A percentile compares a stretch with the other conserved stretches of the same genome.
phyloP scores from a whole-genome alignment of 306 rosid genomes.

The Dalbergia cultrata region DNA sequence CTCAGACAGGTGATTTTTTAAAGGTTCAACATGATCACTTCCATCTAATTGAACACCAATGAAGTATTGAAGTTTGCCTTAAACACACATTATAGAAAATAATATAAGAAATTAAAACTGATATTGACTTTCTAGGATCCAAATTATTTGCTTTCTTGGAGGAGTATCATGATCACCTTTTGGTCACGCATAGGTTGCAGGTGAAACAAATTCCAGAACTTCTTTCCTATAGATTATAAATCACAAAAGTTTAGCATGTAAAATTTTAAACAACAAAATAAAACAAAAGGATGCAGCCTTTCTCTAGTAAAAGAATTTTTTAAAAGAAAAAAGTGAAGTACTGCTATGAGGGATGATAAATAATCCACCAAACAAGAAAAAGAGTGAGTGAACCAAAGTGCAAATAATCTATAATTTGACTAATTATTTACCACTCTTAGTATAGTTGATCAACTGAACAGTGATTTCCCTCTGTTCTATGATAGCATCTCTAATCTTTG shows the following conservation, averaged over 20 bases:
- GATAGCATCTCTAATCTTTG: constrained; percentile 79
- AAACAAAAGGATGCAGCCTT: constrained; percentile 21
- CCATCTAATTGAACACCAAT: constrained; percentile 96
- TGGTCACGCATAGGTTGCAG: constrained; percentile 97
- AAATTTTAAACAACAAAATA: background rate
- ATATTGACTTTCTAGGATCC: constrained; percentile 25
- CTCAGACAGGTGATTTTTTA: constrained; percentile 69
- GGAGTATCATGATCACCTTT: constrained; percentile 61
- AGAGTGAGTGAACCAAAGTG: background rate
- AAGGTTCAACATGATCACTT: constrained; percentile 88
- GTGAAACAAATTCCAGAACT: constrained; percentile 94
- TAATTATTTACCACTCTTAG: constrained; percentile 81
- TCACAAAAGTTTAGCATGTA: constrained; percentile 11
- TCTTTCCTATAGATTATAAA: constrained; percentile 73
- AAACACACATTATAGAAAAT: constrained; percentile 27
- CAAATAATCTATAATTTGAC: constrained; percentile 17
- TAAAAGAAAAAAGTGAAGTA: background rate
- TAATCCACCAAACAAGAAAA: background rate
- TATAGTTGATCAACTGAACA: constrained; percentile 91
- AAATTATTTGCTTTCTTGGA: constrained; percentile 23
- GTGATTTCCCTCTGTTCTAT: constrained; percentile 89
- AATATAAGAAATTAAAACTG: constrained; percentile 28
- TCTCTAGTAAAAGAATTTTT: background rate
- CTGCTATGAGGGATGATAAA: background rate
- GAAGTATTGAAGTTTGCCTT: constrained; percentile 99